phyloP scores from a whole-genome alignment of 2,329 filamentous ascomycete species.

The Epichloe typhina region DNA sequence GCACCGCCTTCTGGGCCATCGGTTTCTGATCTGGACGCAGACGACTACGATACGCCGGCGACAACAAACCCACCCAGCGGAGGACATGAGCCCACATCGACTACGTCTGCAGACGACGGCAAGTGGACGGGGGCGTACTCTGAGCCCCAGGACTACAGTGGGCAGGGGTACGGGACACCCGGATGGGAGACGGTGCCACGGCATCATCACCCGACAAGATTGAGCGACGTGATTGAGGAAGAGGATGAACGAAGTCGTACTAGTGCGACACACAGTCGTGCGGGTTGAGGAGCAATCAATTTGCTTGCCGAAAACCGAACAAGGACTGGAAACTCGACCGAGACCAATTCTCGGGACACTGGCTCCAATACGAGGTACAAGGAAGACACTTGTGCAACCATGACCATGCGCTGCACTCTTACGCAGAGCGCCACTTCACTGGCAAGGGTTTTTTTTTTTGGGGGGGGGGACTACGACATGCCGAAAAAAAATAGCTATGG shows the following conservation, averaged over 20 bases:
- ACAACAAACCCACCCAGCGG: conserved; percentile 28
- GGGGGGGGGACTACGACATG: too few species aligned
- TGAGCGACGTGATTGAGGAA: conserved; percentile 81
- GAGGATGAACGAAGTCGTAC: conserved; percentile 71
- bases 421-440: too few species aligned
- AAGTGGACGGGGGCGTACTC: conserved; percentile 32
- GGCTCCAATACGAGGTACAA: too few species aligned
- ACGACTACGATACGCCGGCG: conserved; percentile 44
- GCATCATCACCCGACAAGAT: conserved; percentile 76
- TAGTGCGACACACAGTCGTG: conserved; percentile 51
- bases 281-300: conserved; percentile 7
- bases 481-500: too few species aligned
- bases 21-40: conserved; percentile 38
- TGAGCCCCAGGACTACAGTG: conserved; percentile 47
- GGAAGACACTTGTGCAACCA: too few species aligned
- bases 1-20: conserved; percentile 28
- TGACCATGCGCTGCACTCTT: too few species aligned
- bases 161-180: conserved; percentile 50
- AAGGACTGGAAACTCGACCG: too few species aligned
- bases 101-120: conserved; percentile 13
- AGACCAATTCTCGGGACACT: too few species aligned
- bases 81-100: conserved; percentile 18
- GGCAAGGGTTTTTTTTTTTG: too few species aligned
- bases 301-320: too few species aligned
- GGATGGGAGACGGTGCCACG: conserved; percentile 66